These are phyloP conservation scores for Earliella scabrosa DNA, from an alignment of 1,284 basidiomycete species.

Conservation along the genomic window DNA sequence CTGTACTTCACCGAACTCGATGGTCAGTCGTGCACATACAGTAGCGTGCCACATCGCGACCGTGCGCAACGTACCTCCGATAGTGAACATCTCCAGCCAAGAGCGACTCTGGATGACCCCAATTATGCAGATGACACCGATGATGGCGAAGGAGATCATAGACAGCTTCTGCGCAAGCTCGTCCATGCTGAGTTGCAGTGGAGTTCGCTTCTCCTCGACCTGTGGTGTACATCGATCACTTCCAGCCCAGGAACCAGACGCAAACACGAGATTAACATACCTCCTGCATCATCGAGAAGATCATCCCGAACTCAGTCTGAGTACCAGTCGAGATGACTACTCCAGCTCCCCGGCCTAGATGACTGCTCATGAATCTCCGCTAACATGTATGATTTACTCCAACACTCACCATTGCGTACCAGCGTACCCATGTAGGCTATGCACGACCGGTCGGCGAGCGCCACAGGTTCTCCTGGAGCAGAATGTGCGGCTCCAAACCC, in stretches of 20 bases:
- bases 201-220: conserved; percentile 94
- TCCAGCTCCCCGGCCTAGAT: conserved; percentile 78
- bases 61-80: conserved; percentile 70
- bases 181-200: conserved; percentile 95
- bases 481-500: conserved; percentile 9
- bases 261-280: conserved; percentile 50
- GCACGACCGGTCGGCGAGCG: conserved; percentile 87
- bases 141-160: conserved; percentile 88
- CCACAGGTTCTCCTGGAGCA: conserved; percentile 51
- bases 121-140: conserved; percentile 92
- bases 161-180: conserved; percentile 94
- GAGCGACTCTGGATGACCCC: conserved; percentile 87
- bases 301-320: conserved; percentile 93
- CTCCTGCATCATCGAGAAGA: conserved; percentile 99
- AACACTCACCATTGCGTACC: conserved; percentile 78
- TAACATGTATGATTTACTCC: not conserved
- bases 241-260: not conserved
- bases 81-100: conserved; percentile 99
- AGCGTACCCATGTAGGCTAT: conserved; percentile 98
- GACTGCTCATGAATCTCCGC: no score
- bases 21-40: conserved; percentile 16
- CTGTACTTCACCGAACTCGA: conserved; percentile 47
- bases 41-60: not conserved
- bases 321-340: conserved; percentile 91
- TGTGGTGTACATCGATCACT: conserved; percentile 30